Evolutionary conservation across 441 rosid genomes (phyloP).

Genomic region (Manihot esculenta): DNA sequence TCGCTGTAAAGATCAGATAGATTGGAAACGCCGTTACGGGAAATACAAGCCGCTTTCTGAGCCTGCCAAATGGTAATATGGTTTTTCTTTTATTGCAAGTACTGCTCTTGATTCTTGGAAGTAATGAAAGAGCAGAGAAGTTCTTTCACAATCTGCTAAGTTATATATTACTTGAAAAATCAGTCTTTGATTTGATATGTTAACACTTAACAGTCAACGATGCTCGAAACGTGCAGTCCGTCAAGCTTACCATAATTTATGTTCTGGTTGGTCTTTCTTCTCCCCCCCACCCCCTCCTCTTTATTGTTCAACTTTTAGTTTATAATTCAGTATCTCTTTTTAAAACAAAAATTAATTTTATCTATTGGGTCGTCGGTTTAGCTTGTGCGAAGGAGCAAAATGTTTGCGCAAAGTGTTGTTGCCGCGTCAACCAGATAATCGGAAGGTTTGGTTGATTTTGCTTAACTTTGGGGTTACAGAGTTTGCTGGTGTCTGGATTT

Average conservation of each 20-base stretch:
- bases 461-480: neutral
- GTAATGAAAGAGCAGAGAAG: neutral
- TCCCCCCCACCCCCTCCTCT: too few relatives aligned
- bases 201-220: conserved; percentile 48
- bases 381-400: conserved; percentile 93
- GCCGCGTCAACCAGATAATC: conserved; percentile 44
- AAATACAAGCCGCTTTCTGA: conserved; percentile 77
- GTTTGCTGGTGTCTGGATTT: conserved; percentile 6
- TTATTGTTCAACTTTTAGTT: too few relatives aligned
- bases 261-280: conserved; percentile 55
- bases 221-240: conserved; percentile 85
- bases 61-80: conserved; percentile 73
- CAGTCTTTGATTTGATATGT: neutral
- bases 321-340: too few relatives aligned
- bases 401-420: conserved; percentile 85
- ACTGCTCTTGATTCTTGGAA: neutral
- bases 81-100: neutral
- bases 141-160: neutral
- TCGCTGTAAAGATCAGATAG: conserved; percentile 87
- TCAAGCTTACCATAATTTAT: conserved; percentile 87
- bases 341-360: neutral
- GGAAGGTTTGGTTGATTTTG: conserved; percentile 55
- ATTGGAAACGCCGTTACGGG: conserved; percentile 92
- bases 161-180: neutral
- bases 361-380: conserved; percentile 23